phyloP scores from a whole-genome alignment of 140 eudicot genomes.

The Flaveria floridana region DNA sequence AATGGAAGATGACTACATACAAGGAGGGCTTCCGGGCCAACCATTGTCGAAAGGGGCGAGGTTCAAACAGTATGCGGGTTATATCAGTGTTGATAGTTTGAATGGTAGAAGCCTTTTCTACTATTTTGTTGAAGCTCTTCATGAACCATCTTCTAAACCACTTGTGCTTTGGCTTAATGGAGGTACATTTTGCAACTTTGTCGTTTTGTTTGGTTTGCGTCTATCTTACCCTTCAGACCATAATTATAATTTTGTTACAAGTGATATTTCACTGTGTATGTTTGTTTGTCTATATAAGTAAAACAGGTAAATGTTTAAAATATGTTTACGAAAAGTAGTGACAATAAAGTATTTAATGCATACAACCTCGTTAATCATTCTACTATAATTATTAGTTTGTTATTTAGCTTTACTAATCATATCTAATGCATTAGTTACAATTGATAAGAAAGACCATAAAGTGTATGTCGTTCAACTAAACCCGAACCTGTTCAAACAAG shows the following conservation, averaged over 20 bases:
- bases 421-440: background rate
- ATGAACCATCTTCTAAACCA: conserved; percentile 57
- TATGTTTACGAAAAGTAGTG: too few species aligned
- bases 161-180: conserved; percentile 84
- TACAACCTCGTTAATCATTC: background rate
- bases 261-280: too few species aligned
- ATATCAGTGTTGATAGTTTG: conserved; percentile 48
- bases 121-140: conserved; percentile 59
- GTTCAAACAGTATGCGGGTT: conserved; percentile 62
- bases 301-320: too few species aligned
- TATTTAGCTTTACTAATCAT: background rate
- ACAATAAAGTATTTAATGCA: background rate
- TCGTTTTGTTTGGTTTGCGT: background rate
- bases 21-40: conserved; percentile 64
- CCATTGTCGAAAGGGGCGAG: conserved; percentile 39
- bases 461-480: background rate
- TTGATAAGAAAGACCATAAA: background rate
- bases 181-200: conserved; percentile 39
- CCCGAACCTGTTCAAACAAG: background rate
- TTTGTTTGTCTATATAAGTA: too few species aligned
- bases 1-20: conserved; percentile 59
- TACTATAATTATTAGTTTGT: background rate
- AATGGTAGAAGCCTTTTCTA: conserved; percentile 70
- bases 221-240: too few species aligned
- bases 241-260: too few species aligned